Percentiles rank a stretch among this genome's conserved stretches.
Conservation (phyloP, 495 filamentous ascomycete genomes). For the Rostrohypoxylon terebratum region DNA sequence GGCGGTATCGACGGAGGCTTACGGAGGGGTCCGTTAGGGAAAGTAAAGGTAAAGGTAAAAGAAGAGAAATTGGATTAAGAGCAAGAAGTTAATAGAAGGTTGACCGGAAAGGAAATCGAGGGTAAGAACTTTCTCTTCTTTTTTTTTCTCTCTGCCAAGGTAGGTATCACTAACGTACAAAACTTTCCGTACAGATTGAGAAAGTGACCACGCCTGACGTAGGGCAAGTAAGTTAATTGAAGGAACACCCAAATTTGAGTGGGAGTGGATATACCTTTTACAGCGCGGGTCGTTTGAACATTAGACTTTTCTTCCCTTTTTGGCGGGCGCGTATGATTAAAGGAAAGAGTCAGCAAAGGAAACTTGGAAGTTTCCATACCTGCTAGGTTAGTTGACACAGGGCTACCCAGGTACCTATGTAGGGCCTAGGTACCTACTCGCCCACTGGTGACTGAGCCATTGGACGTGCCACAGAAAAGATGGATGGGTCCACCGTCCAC, state of each 20-base stretch:
- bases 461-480: neutral
- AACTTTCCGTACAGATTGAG: conserved; percentile 13
- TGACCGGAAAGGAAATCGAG: neutral
- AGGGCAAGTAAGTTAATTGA: conserved; percentile 17
- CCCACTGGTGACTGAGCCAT: neutral
- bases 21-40: conserved; percentile 23
- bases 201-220: conserved; percentile 11
- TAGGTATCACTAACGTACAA: conserved; percentile 21
- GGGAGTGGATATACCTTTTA: conserved; percentile 38
- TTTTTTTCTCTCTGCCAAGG: neutral
- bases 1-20: conserved; percentile 36
- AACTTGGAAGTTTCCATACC: conserved; percentile 2
- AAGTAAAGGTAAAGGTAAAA: neutral
- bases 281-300: conserved; percentile 39
- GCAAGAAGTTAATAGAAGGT: conserved; percentile 5
- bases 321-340: conserved; percentile 40
- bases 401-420: neutral
- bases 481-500: too few species aligned
- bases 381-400: neutral
- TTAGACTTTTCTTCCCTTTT: conserved; percentile 28
- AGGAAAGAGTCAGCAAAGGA: conserved; percentile 36
- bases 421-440: neutral
- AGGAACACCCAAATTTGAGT: conserved; percentile 29
- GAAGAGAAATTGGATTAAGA: conserved; percentile 19
- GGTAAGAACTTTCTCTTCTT: conserved; percentile 8